Evolutionary conservation across 495 filamentous ascomycete species (phyloP).

Genomic region (Thozetella sp.): DNA sequence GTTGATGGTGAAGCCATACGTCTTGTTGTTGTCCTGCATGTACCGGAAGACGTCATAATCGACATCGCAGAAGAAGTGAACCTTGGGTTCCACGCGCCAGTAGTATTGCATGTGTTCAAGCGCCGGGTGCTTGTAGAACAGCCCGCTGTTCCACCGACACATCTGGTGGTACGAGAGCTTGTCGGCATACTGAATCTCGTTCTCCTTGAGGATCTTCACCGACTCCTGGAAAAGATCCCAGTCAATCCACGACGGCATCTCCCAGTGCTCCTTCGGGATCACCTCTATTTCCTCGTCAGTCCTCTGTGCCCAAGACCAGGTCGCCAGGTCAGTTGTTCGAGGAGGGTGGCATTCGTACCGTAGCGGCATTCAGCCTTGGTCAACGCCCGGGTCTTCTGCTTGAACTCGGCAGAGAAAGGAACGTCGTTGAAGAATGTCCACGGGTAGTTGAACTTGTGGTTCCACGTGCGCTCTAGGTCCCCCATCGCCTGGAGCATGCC

Average conservation of each 20-base stretch:
- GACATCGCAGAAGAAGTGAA: constrained; percentile 98
- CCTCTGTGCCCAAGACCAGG: no score
- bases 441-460: constrained; percentile 98
- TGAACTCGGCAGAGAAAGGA: constrained; percentile 92
- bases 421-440: constrained; percentile 99
- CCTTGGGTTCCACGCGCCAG: constrained; percentile 99
- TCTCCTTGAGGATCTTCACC: constrained; percentile 76
- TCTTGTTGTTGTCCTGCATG: constrained; percentile 97
- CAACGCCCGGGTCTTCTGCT: constrained; percentile 68
- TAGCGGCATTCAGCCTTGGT: constrained; percentile 87
- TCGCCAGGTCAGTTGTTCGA: no score
- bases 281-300: constrained; percentile 54
- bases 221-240: constrained; percentile 83
- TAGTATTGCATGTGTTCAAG: constrained; percentile 85
- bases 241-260: constrained; percentile 89
- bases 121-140: constrained; percentile 96
- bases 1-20: constrained; percentile 98
- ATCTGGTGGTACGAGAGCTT: constrained; percentile 96
- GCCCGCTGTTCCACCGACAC: constrained; percentile 98
- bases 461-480: constrained; percentile 94
- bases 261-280: constrained; percentile 95
- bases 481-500: constrained; percentile 85
- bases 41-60: constrained; percentile 99
- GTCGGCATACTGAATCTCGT: constrained; percentile 85
- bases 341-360: constrained; percentile 50